Percentiles rank a stretch among this genome's conserved stretches.
phyloP scores from a whole-genome alignment of 495 filamentous ascomycete genomes.

The Penicillium coprophilum region DNA sequence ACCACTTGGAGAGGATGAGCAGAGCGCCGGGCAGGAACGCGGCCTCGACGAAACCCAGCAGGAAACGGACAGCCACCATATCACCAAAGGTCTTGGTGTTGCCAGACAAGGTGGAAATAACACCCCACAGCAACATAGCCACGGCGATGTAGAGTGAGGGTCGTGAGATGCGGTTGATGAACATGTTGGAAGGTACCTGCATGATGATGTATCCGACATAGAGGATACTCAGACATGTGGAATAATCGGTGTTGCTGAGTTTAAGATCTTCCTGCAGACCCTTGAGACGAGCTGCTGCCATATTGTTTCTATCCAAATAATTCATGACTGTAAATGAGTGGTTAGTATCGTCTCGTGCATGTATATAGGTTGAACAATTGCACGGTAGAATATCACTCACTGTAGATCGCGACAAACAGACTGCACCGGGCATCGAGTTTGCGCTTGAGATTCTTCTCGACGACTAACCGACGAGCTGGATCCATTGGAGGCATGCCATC shows the following conservation, averaged over 20 bases:
- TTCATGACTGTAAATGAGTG: slow-evolving; percentile 24
- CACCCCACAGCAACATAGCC: slow-evolving; percentile 65
- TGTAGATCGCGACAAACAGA: slow-evolving; percentile 34
- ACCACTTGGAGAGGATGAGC: slow-evolving; percentile 50
- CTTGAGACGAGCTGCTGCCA: slow-evolving; percentile 50
- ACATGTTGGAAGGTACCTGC: slow-evolving; percentile 40
- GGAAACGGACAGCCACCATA: slow-evolving; percentile 63
- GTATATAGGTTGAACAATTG: neutral
- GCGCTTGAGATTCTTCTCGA: slow-evolving; percentile 33
- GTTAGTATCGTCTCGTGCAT: neutral
- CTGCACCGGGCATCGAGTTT: slow-evolving; percentile 36
- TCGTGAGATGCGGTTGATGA: slow-evolving; percentile 43
- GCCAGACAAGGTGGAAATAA: slow-evolving; percentile 60
- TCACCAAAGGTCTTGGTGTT: slow-evolving; percentile 54
- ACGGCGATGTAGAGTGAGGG: slow-evolving; percentile 63
- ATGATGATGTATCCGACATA: slow-evolving; percentile 58
- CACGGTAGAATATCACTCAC: neutral
- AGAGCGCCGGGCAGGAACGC: slow-evolving; percentile 46
- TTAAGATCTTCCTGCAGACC: slow-evolving; percentile 51
- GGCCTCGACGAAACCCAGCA: slow-evolving; percentile 61
- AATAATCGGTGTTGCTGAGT: slow-evolving; percentile 48
- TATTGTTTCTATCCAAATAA: slow-evolving; percentile 54
- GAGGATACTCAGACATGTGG: slow-evolving; percentile 62
- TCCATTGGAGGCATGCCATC: slow-evolving; percentile 22
- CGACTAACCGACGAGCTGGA: slow-evolving; percentile 23